Evolutionary conservation across 169 alveolate genomes (phyloP).

Genomic region (Plasmodium gonderi): DNA sequence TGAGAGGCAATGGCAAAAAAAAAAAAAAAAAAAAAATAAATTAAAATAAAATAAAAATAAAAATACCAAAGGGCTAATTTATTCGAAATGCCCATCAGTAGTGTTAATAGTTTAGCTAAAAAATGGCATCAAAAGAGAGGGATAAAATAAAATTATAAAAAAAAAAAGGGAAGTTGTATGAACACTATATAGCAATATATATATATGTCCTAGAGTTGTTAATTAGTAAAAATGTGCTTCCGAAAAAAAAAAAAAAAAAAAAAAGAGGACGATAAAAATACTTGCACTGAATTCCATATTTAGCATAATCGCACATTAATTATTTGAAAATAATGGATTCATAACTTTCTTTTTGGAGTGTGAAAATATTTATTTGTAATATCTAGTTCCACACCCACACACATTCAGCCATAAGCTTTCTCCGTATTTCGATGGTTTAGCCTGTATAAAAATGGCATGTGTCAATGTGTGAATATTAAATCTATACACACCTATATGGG

Average conservation of each 20-base stretch:
- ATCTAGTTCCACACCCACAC: conserved; percentile 73
- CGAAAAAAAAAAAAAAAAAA: no score
- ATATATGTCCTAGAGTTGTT: background rate
- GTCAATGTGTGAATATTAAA: background rate
- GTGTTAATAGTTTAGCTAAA: background rate
- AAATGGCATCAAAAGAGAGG: background rate
- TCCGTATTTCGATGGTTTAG: conserved; percentile 10
- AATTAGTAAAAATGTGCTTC: background rate
- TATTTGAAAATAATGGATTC: background rate
- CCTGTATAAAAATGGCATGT: conserved; percentile 7
- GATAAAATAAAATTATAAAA: background rate
- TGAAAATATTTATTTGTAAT: conserved; percentile 39
- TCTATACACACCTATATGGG: background rate
- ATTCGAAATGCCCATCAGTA: background rate
- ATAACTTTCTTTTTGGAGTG: background rate
- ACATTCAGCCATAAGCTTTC: conserved; percentile 67
- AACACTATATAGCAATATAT: background rate
- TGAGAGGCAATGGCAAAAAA: background rate
- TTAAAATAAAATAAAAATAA: no score
- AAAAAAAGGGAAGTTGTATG: background rate
- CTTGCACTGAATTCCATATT: background rate
- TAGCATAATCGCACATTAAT: background rate
- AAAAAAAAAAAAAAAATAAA: background rate
- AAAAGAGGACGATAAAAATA: background rate
- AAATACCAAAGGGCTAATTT: background rate